Evolutionary conservation across 129 eudicot genomes (phyloP).

Genomic region (sunflower (Helianthus annuus)): DNA sequence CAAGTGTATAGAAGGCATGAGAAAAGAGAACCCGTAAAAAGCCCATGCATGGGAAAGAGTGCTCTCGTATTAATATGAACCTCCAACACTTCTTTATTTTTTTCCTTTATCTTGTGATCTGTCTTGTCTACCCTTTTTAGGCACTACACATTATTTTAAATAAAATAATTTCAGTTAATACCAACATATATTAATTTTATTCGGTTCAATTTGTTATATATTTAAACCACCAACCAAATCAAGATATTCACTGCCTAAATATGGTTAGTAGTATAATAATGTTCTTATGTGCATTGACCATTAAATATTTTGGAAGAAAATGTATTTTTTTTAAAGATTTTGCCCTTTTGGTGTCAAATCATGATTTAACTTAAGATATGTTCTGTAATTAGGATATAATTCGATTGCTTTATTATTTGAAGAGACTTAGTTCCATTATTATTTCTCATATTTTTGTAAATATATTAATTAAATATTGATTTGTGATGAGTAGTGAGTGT

Average conservation of each 20-base stretch:
- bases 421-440: background rate
- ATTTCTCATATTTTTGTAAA: background rate
- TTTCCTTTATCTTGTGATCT: slow-evolving; percentile 24
- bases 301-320: too few species aligned
- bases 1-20: slow-evolving; percentile 23
- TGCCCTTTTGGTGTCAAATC: background rate
- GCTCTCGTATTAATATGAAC: slow-evolving; percentile 41
- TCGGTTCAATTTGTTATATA: background rate
- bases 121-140: slow-evolving; percentile 37
- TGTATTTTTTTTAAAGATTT: background rate
- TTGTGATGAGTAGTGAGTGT: slow-evolving; percentile 5
- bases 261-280: background rate
- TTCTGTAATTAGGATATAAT: background rate
- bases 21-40: slow-evolving; percentile 40
- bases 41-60: slow-evolving; percentile 62
- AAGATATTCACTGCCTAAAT: background rate
- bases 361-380: background rate
- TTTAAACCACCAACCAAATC: background rate
- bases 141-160: slow-evolving; percentile 12
- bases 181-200: background rate
- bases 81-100: slow-evolving; percentile 30
- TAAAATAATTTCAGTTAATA: background rate
- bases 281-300: background rate
- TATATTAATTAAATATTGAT: background rate
- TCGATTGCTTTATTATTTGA: background rate